A percentile compares a stretch with the other conserved stretches of the same genome.
phyloP scores from a whole-genome alignment of 2,329 filamentous ascomycete genomes.

The Phaeosphaeriaceae sp. region DNA sequence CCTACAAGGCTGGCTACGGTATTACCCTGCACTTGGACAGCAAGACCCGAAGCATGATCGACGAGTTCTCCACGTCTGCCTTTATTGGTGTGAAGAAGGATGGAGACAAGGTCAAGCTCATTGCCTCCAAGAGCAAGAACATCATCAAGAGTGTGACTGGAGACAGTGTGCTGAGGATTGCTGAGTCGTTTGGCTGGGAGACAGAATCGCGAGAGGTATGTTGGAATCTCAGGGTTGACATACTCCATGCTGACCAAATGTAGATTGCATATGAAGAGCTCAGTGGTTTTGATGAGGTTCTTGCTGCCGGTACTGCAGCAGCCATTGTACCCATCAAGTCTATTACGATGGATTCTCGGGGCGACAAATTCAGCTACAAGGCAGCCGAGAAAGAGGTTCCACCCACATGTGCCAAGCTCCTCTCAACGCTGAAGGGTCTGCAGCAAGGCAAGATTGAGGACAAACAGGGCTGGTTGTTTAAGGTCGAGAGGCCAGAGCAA shows the following conservation, averaged over 20 bases:
- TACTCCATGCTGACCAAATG: slow-evolving; percentile 7
- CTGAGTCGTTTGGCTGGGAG: slow-evolving; percentile 78
- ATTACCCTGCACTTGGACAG: slow-evolving; percentile 95
- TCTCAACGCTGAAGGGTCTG: slow-evolving; percentile 81
- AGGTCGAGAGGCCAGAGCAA: slow-evolving; percentile 51
- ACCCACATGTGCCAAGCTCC: slow-evolving; percentile 72
- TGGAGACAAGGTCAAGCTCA: slow-evolving; percentile 70
- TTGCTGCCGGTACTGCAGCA: slow-evolving; percentile 91
- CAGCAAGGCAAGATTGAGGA: slow-evolving; percentile 83
- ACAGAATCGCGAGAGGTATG: slow-evolving; percentile 75
- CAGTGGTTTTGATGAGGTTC: slow-evolving; percentile 73
- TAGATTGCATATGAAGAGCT: slow-evolving; percentile 73
- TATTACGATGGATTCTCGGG: slow-evolving; percentile 73
- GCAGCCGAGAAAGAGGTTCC: slow-evolving; percentile 72
- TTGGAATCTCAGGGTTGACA: too few relatives aligned
- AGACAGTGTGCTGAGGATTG: slow-evolving; percentile 79
- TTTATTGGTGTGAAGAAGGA: slow-evolving; percentile 81
- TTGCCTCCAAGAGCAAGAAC: slow-evolving; percentile 85
- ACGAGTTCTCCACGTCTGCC: slow-evolving; percentile 94
- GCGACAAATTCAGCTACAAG: slow-evolving; percentile 64
- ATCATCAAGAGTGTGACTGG: slow-evolving; percentile 89
- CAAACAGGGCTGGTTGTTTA: slow-evolving; percentile 73
- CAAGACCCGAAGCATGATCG: slow-evolving; percentile 80
- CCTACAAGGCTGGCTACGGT: slow-evolving; percentile 79
- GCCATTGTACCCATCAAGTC: slow-evolving; percentile 90